phyloP scores from a whole-genome alignment of 2,329 filamentous ascomycete species.

The Cladosporium velox region DNA sequence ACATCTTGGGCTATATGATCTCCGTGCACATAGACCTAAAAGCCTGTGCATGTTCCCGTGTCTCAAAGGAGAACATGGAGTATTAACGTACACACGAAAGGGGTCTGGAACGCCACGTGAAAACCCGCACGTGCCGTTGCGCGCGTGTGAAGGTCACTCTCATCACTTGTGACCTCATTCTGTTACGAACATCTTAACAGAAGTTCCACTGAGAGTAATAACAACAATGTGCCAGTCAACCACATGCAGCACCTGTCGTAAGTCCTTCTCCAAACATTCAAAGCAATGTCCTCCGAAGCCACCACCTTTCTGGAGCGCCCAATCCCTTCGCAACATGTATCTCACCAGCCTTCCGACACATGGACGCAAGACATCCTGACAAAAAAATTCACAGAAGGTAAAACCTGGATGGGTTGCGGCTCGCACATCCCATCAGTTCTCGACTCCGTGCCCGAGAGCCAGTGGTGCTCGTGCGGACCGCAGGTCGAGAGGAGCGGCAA shows the following conservation, averaged over 20 bases:
- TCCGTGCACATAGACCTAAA: background rate
- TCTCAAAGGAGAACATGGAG: background rate
- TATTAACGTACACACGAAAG: background rate
- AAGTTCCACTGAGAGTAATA: background rate
- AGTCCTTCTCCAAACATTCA: conserved; percentile 6
- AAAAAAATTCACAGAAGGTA: conserved; percentile 28
- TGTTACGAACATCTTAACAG: too few relatives aligned
- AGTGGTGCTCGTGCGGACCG: conserved; percentile 65
- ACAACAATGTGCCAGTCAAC: conserved; percentile 64
- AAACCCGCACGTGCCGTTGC: background rate
- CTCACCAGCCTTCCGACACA: background rate
- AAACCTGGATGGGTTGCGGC: conserved; percentile 40
- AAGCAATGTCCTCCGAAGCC: background rate
- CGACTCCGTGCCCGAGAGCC: conserved; percentile 54
- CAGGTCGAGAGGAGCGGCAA: conserved; percentile 59
- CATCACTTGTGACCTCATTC: background rate
- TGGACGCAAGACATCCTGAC: background rate
- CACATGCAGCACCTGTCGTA: conserved; percentile 64
- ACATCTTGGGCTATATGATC: too few relatives aligned
- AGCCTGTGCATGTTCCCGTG: background rate
- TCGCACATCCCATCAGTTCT: conserved; percentile 63
- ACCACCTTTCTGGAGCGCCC: conserved; percentile 35
- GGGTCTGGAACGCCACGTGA: background rate
- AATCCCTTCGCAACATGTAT: background rate
- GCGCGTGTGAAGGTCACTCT: too few relatives aligned